Evolutionary conservation across 768 basidiomycete species (phyloP).

Genomic region (Roridomyces roridus): DNA sequence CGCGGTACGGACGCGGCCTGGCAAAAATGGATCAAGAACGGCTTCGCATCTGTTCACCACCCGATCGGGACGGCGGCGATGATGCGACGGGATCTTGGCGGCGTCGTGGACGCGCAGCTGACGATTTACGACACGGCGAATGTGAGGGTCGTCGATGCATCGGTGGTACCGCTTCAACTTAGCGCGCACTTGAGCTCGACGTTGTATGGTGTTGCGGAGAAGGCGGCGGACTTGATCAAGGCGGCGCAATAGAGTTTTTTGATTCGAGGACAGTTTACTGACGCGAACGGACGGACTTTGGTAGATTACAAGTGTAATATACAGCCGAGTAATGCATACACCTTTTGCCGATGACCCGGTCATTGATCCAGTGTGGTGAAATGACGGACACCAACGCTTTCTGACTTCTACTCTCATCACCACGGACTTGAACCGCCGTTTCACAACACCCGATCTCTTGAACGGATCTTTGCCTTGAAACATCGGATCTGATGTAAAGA

Average conservation of each 20-base stretch:
- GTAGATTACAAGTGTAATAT: too few species aligned
- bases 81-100: conserved; percentile 44
- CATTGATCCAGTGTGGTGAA: too few species aligned
- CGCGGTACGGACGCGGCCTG: conserved; percentile 53
- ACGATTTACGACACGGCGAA: conserved; percentile 54
- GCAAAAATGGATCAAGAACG: conserved; percentile 50
- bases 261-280: too few species aligned
- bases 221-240: conserved; percentile 58
- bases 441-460: too few species aligned
- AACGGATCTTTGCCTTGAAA: too few species aligned
- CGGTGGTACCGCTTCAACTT: conserved; percentile 53
- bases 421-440: too few species aligned
- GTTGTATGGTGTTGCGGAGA: conserved; percentile 61
- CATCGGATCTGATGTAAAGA: too few species aligned
- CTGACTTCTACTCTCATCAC: too few species aligned
- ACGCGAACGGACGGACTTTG: too few species aligned
- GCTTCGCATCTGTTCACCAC: conserved; percentile 54
- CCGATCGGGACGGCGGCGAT: conserved; percentile 56
- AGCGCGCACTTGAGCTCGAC: conserved; percentile 54
- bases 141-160: conserved; percentile 60
- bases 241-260: conserved; percentile 39
- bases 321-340: too few species aligned
- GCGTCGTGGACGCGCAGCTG: conserved; percentile 53
- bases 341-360: too few species aligned
- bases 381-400: too few species aligned